Conservation (phyloP, 2,329 filamentous ascomycete genomes). For the Curvularia lunata region DNA sequence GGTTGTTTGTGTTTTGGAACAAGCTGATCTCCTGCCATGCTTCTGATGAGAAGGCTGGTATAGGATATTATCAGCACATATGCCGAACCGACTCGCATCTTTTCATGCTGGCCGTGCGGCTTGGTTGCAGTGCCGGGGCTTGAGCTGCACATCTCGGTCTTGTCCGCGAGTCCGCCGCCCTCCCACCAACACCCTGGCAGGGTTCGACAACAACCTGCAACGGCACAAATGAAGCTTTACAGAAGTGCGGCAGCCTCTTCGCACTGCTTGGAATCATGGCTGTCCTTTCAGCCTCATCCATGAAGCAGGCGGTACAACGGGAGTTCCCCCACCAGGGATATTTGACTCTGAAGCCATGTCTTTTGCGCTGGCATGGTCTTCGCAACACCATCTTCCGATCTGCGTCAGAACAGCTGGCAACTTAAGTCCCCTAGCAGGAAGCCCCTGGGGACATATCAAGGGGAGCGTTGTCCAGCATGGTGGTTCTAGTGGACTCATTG, state of each 20-base stretch:
- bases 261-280: neutral
- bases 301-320: neutral
- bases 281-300: neutral
- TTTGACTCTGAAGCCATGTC: neutral
- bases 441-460: neutral
- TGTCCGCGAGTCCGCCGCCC: neutral
- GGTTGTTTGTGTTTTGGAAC: neutral
- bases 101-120: neutral
- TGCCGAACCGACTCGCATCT: neutral
- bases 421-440: neutral
- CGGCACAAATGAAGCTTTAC: neutral
- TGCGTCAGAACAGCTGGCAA: neutral
- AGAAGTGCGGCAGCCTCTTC: neutral
- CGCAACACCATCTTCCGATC: neutral
- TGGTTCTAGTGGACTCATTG: neutral
- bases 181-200: neutral
- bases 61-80: neutral
- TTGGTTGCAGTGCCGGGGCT: neutral
- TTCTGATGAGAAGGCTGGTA: neutral
- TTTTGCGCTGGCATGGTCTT: neutral
- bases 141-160: conserved; percentile 2
- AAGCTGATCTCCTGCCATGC: neutral
- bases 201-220: neutral
- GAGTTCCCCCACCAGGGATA: neutral
- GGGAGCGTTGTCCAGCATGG: neutral